phyloP scores from a whole-genome alignment of 176 grass and related monocot genomes.

The Juncus effusus region DNA sequence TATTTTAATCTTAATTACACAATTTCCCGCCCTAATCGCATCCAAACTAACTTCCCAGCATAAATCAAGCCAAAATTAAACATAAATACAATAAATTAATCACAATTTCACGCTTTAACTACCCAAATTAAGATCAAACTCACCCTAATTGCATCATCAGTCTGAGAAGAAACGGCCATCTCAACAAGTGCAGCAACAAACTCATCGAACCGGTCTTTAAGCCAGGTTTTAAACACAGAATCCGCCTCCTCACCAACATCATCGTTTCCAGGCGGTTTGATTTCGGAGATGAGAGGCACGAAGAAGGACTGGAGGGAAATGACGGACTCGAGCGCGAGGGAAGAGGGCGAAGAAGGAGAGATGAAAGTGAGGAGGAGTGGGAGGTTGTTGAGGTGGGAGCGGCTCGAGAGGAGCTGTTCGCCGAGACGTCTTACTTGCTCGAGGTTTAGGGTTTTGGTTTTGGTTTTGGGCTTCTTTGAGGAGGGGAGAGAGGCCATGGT shows the following conservation, averaged over 20 bases:
- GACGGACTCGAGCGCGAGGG: constrained; percentile 55
- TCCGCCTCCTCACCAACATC: constrained; percentile 38
- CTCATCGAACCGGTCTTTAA: constrained; percentile 67
- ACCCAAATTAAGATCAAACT: background rate
- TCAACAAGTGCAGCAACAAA: constrained; percentile 48
- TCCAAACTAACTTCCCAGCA: too few relatives aligned
- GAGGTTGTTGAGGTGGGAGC: constrained; percentile 79
- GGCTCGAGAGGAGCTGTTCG: constrained; percentile 66
- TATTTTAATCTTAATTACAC: too few relatives aligned
- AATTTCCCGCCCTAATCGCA: too few relatives aligned
- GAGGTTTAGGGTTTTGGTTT: too few relatives aligned
- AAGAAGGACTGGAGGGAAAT: constrained; percentile 92
- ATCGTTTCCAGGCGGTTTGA: constrained; percentile 40
- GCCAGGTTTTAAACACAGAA: constrained; percentile 57
- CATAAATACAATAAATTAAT: too few relatives aligned
- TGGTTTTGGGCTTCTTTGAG: too few relatives aligned
- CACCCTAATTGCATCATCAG: constrained; percentile 52
- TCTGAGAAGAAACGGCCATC: constrained; percentile 39
- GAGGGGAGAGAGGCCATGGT: too few relatives aligned
- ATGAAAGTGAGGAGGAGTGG: constrained; percentile 66
- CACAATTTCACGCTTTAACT: too few relatives aligned
- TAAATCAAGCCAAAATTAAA: too few relatives aligned
- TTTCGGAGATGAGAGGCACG: constrained; percentile 62
- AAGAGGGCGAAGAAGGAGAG: constrained; percentile 34
- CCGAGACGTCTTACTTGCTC: constrained; percentile 41